Evolutionary conservation across 345 rosid genomes (phyloP).

Genomic region (Erucastrum elatum): DNA sequence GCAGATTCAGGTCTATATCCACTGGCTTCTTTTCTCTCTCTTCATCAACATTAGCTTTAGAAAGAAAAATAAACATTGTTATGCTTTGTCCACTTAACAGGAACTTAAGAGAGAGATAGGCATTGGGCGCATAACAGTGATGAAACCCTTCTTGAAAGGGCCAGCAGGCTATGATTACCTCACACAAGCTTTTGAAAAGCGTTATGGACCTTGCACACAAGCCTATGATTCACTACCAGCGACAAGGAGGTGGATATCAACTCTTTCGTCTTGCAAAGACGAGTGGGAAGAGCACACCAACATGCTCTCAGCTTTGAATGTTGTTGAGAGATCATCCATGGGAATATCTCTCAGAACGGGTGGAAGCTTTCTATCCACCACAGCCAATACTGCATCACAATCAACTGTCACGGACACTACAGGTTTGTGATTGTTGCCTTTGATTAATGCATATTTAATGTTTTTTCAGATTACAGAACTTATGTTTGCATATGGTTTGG

Average conservation of each 20-base stretch:
- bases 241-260: constrained; percentile 66
- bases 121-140: constrained; percentile 64
- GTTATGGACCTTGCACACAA: constrained; percentile 53
- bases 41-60: neutral
- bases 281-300: constrained; percentile 80
- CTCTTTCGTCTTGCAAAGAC: constrained; percentile 47
- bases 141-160: constrained; percentile 83
- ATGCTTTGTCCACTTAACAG: constrained; percentile 40
- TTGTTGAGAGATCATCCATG: constrained; percentile 48
- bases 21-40: neutral
- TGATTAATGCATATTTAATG: neutral
- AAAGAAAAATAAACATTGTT: neutral
- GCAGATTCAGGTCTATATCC: constrained; percentile 71
- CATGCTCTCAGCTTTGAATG: constrained; percentile 47
- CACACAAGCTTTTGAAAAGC: constrained; percentile 57
- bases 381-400: constrained; percentile 20
- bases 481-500: neutral
- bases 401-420: constrained; percentile 34
- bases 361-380: constrained; percentile 51
- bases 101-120: constrained; percentile 71
- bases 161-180: constrained; percentile 83
- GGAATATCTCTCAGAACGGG: constrained; percentile 73
- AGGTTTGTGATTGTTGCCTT: constrained; percentile 40
- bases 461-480: neutral
- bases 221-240: constrained; percentile 53